Conservation (phyloP, 768 basidiomycete species). For the Pilatotrama ljubarskyi region DNA sequence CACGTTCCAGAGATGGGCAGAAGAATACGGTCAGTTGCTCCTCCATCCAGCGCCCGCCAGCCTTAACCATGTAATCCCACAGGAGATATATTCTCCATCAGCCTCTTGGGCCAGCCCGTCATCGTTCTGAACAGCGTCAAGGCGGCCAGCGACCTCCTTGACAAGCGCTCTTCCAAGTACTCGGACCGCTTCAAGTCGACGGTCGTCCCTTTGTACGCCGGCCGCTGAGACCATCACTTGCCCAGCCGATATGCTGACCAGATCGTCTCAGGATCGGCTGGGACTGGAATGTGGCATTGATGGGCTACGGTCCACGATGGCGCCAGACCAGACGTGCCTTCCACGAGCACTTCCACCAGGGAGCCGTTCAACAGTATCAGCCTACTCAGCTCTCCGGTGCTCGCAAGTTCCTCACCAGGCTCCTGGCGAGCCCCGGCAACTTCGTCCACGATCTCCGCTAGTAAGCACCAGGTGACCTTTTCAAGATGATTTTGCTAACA, state of each 20-base stretch:
- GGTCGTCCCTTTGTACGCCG: not conserved
- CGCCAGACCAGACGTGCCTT: constrained; percentile 5
- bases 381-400: constrained; percentile 1
- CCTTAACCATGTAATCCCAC: not conserved
- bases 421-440: not conserved
- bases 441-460: constrained; percentile 7
- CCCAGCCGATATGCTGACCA: not conserved
- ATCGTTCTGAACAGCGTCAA: constrained; percentile 40
- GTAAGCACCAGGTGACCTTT: not conserved
- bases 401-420: not conserved
- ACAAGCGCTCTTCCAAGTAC: constrained; percentile 44
- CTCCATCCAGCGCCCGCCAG: not conserved
- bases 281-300: constrained; percentile 12
- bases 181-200: constrained; percentile 33
- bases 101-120: constrained; percentile 25
- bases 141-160: constrained; percentile 41
- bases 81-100: constrained; percentile 24
- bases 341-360: constrained; percentile 9
- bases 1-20: not conserved
- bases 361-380: not conserved
- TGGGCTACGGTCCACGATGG: constrained; percentile 11
- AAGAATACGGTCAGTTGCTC: not conserved
- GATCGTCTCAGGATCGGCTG: constrained; percentile 10
- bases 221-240: no score
- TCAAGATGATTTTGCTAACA: not conserved